Evolutionary conservation across 208 protist species (phyloP).

Genomic region (Trypanosoma lewisi): DNA sequence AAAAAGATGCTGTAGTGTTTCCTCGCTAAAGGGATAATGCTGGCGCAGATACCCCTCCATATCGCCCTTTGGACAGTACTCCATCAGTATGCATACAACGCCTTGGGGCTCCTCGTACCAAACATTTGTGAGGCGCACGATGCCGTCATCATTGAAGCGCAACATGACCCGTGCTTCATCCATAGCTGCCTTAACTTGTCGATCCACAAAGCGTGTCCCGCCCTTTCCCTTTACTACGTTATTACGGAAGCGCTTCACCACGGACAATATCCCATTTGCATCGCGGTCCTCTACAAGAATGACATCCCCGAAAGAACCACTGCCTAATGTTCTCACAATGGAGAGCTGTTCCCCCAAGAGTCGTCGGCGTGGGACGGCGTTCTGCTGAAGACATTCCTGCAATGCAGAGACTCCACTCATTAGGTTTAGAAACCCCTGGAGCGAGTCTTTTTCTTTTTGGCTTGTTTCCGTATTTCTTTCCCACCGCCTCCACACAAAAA

Average conservation of each 20-base stretch:
- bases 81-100: constrained; percentile 26
- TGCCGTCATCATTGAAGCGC: constrained; percentile 21
- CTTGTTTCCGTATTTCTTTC: neutral
- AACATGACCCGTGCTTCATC: constrained; percentile 16
- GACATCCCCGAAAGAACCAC: constrained; percentile 24
- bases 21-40: constrained; percentile 11
- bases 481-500: neutral
- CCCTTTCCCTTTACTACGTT: neutral
- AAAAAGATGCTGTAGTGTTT: constrained; percentile 13
- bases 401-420: constrained; percentile 2
- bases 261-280: constrained; percentile 3
- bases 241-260: constrained; percentile 16
- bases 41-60: constrained; percentile 17
- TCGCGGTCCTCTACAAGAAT: constrained; percentile 24
- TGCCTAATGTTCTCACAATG: constrained; percentile 17
- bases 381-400: neutral
- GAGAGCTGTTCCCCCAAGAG: constrained; percentile 15
- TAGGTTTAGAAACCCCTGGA: constrained; percentile 1
- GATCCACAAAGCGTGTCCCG: neutral
- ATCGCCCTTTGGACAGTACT: constrained; percentile 26
- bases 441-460: neutral
- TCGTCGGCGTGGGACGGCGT: constrained; percentile 12
- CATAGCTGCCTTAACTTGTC: neutral
- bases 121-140: constrained; percentile 25
- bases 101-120: constrained; percentile 25